These are phyloP conservation scores for Vitellaria paradoxa DNA, from an alignment of 179 eudicot genomes.

Conservation along the genomic window DNA sequence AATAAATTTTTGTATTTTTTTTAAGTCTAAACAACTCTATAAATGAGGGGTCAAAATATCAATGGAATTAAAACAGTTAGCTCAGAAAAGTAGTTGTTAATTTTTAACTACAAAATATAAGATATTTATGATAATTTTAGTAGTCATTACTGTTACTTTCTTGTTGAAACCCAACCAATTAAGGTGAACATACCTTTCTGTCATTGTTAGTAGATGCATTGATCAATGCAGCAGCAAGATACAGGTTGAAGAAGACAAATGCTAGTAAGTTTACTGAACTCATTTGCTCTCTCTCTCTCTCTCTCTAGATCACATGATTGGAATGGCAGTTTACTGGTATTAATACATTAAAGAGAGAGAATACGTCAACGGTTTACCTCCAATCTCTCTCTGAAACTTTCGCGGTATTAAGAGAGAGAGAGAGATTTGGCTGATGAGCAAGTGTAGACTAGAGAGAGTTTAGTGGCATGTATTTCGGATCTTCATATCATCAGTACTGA, in stretches of 20 bases:
- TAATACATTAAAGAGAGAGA: not conserved
- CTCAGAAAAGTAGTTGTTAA: too few relatives aligned
- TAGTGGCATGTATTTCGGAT: slow-evolving; percentile 12
- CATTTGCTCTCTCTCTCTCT: slow-evolving; percentile 1
- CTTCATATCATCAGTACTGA: not conserved
- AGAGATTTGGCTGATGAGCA: too few relatives aligned
- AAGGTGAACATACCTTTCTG: slow-evolving; percentile 32
- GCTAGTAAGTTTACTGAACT: not conserved
- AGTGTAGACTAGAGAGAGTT: not conserved
- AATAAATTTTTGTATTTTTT: too few relatives aligned
- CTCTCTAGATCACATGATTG: not conserved
- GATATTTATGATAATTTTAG: too few relatives aligned
- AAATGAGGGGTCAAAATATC: too few relatives aligned
- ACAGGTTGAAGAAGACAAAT: slow-evolving; percentile 13
- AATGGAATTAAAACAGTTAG: too few relatives aligned
- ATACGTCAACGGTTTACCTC: not conserved
- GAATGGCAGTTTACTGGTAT: not conserved
- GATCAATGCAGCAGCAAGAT: slow-evolving; percentile 19
- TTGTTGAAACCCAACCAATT: too few relatives aligned
- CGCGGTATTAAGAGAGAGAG: too few relatives aligned
- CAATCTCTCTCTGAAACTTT: too few relatives aligned
- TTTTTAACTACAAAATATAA: too few relatives aligned
- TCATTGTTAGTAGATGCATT: slow-evolving; percentile 23
- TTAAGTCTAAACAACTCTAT: too few relatives aligned
- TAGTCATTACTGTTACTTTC: too few relatives aligned